Base-by-base conservation (phyloP, 352 stramenopile species). In the Phytopythium montanum region DNA sequence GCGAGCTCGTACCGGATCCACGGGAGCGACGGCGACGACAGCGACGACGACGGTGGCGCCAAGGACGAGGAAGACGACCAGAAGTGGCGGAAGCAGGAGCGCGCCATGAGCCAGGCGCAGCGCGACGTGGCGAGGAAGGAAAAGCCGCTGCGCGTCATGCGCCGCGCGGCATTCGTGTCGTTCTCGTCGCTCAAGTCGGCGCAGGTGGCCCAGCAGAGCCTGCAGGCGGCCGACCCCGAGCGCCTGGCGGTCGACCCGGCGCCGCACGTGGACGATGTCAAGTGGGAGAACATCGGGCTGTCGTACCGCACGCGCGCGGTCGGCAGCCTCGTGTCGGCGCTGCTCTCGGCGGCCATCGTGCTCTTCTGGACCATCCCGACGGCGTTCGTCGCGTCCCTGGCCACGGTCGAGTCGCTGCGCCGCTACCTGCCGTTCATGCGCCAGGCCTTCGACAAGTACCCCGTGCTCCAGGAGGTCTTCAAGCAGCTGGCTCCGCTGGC, bases 361-460 rank as follows among this genome's bases (percentile, higher is more conserved):
- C 62, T 94, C 9, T 94, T 94, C 58, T 94, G 85, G 82, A 94
- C 85, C 3, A 88, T 94, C 51, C 85, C 85, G 19, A 91, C 82
- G 36, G 81, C 81, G 1, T 89, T 92, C 26, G 79, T 94, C 10
- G 75, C 82, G 9, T 92, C 85, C 13, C 57, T 94, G 14, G 63
- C 85, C 21, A 89, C 73, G 4, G 74, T 92, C 26, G 82, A 91
- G 51, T 88, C 79, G 28, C 69, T 94, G 45, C 75, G 73, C 16
- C 75, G 66, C 16, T 64, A 78, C 5, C 54, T 90, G 29, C 85
- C 85, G 23, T 90, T 87, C 29, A 48, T 94, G 13, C 81, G 88
- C 66, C 66, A 69, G 39, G 74, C 71, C 7, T 86, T 94, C 41
- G 76, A 84, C 46, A 63, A 81, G 26, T 79, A 94, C 56, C 78